Evolutionary conservation across 2,329 filamentous ascomycete species (phyloP), one percentile per base, ranked within the genome.

Genomic region (Aspergillus novoparasiticus): DNA sequence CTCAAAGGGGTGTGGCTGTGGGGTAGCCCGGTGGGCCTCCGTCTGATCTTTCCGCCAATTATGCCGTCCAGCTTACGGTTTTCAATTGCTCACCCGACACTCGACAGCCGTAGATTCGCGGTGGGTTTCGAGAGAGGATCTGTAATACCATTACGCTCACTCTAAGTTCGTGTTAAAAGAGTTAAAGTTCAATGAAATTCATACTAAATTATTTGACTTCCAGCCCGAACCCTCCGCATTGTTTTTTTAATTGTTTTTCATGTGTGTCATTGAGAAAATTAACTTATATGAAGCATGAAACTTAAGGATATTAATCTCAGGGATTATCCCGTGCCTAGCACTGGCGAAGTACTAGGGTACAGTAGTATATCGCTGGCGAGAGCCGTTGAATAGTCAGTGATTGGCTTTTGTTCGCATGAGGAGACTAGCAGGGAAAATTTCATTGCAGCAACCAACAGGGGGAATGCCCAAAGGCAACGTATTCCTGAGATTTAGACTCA

Each of bases 1-100:
- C 60, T 62, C 62, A 58, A 63, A 65, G 60, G 58, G 64, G 61
- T 55, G 64, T 61, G 63, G 56, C 46, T 58, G 64, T 61, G 59
- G 64, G 59, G 39, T 60, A n/a, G 3, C 10, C 28, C 26, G 34
- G 62, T 64, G 62, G 64, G n/a, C 34, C 57, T 21, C 21, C 46
- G 12, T 16, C 19, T 30, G 41, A 39, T 3, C 4, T 41, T 30
- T 21, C 16, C 28, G 21, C 64, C 64, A 66, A 64, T 64, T 19
- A 55, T 4, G 3, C 16, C 6, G 21, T 30, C 14, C 6, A 36
- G 41, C 39, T 57, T 55, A 57, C 57, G 43, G 57, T 34, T 34
- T 48, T 54, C 57, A 54, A 48, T 59, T 32, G 50, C 45, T 62
- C 60, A 62, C 39, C 39, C 19, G 56, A 62, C 60, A 39, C 30